A percentile compares a stretch with the other conserved stretches of the same genome.
These are phyloP conservation scores for Podaxis mareebaensis DNA, from an alignment of 768 basidiomycete species.

Conservation along the genomic window DNA sequence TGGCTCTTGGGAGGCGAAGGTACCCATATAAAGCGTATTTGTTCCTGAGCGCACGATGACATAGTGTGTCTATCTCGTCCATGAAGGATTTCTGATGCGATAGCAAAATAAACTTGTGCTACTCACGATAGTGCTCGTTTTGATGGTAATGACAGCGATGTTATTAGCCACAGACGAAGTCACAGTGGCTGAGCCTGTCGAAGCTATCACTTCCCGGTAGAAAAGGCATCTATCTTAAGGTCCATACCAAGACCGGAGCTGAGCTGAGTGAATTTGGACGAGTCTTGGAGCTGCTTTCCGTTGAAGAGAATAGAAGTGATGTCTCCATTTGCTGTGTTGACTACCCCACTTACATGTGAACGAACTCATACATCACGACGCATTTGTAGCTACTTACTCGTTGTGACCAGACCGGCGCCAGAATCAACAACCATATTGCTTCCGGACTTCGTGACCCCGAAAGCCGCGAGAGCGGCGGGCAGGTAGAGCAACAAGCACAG, in stretches of 20 bases:
- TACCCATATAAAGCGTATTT: conserved; percentile 48
- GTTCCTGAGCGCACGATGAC: conserved; percentile 43
- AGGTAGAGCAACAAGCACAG: conserved; percentile 27
- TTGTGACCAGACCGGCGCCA: conserved; percentile 44
- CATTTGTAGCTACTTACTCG: conserved; percentile 28
- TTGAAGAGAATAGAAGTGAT: conserved; percentile 47
- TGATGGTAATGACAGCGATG: conserved; percentile 42
- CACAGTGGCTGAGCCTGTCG: conserved; percentile 40
- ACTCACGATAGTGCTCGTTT: conserved; percentile 43
- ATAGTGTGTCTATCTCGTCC: conserved; percentile 40
- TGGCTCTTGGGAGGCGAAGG: conserved; percentile 47
- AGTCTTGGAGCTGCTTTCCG: conserved; percentile 47
- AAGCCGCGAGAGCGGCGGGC: conserved; percentile 41
- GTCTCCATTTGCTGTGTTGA: conserved; percentile 44
- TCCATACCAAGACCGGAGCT: conserved; percentile 43
- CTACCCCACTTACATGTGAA: conserved; percentile 22
- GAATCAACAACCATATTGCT: conserved; percentile 42
- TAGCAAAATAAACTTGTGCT: background rate
- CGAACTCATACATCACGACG: background rate
- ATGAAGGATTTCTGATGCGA: background rate
- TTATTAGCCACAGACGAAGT: conserved; percentile 40
- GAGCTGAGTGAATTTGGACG: conserved; percentile 45
- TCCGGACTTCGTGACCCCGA: conserved; percentile 46
- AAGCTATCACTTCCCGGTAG: background rate
- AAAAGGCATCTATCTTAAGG: background rate